Conservation (phyloP, 495 filamentous ascomycete species). For the Penicillium fimorum region DNA sequence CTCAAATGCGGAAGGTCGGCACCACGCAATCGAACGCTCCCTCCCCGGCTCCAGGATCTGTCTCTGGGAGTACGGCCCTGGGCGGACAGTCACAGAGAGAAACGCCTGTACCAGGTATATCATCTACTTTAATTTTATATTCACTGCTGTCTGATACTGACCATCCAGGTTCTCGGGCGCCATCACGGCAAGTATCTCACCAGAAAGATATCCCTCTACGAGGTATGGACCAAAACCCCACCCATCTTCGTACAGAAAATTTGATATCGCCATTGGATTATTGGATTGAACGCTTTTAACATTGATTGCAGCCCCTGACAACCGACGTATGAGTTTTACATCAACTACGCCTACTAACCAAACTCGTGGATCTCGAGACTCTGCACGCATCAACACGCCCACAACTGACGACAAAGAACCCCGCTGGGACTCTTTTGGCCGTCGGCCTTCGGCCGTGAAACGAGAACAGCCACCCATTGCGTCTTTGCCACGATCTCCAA, state of each 20-base stretch:
- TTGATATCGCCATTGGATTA: not conserved
- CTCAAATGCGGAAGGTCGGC: conserved; percentile 80
- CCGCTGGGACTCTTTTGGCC: conserved; percentile 36
- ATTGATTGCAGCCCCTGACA: conserved; percentile 18
- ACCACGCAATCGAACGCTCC: conserved; percentile 46
- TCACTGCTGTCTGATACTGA: conserved; percentile 1
- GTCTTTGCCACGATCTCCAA: conserved; percentile 34
- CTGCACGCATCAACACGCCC: conserved; percentile 49
- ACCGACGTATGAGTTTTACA: conserved; percentile 54
- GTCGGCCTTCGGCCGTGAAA: conserved; percentile 30
- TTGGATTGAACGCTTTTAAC: conserved; percentile 6
- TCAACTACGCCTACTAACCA: conserved; percentile 52
- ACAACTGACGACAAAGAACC: conserved; percentile 36
- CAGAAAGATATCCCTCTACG: conserved; percentile 57
- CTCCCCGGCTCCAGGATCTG: conserved; percentile 49
- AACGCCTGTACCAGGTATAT: conserved; percentile 54
- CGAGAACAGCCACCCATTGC: conserved; percentile 28
- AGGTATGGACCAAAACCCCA: conserved; percentile 25
- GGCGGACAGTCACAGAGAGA: conserved; percentile 59
- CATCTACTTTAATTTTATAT: not conserved
- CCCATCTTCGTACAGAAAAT: not conserved
- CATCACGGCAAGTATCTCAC: conserved; percentile 62
- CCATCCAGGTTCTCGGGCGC: conserved; percentile 48
- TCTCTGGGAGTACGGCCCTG: conserved; percentile 48
- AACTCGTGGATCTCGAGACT: conserved; percentile 26